A percentile compares a stretch with the other conserved stretches of the same genome.
Conservation (phyloP, 2,329 filamentous ascomycete genomes). For the Ophiostoma piceae region DNA sequence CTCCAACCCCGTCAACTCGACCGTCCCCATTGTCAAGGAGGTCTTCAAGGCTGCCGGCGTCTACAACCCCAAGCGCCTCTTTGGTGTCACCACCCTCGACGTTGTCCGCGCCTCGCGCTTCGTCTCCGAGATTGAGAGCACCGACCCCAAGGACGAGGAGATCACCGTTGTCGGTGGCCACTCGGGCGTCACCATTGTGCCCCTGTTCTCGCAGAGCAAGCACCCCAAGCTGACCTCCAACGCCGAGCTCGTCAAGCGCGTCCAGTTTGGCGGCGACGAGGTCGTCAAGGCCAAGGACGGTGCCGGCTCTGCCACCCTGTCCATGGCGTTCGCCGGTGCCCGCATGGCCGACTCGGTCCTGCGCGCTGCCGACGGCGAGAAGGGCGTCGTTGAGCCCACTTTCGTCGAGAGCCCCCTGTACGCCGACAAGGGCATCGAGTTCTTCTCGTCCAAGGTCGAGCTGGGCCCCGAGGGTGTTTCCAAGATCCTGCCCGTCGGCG, state of each 20-base stretch:
- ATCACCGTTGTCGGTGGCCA: slow-evolving; percentile 96
- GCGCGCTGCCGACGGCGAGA: slow-evolving; percentile 87
- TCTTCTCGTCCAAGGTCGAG: slow-evolving; percentile 94
- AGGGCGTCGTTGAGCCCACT: slow-evolving; percentile 90
- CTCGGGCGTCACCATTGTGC: slow-evolving; percentile 97
- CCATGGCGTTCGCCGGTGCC: slow-evolving; percentile 94
- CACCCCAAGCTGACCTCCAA: slow-evolving; percentile 78
- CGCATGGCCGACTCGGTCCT: slow-evolving; percentile 84
- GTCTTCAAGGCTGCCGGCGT: slow-evolving; percentile 92
- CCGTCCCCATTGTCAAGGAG: slow-evolving; percentile 94
- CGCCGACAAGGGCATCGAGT: slow-evolving; percentile 97
- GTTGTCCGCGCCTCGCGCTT: slow-evolving; percentile 97
- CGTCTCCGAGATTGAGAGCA: slow-evolving; percentile 88
- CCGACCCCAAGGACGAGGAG: slow-evolving; percentile 86
- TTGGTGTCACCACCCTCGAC: slow-evolving; percentile 98
- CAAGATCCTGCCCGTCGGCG: slow-evolving; percentile 84
- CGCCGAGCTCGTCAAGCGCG: slow-evolving; percentile 78
- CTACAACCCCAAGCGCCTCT: slow-evolving; percentile 99
- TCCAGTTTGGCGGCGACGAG: slow-evolving; percentile 98
- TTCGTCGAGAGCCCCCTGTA: slow-evolving; percentile 96
- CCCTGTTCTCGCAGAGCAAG: slow-evolving; percentile 89
- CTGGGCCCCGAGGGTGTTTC: slow-evolving; percentile 94
- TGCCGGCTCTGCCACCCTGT: slow-evolving; percentile 92
- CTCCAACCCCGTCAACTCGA: slow-evolving; percentile 99
- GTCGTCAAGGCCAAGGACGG: slow-evolving; percentile 99